A percentile compares a stretch with the other conserved stretches of the same genome.
Conservation (phyloP, 2,329 filamentous ascomycete species). For the Coccinonectria pachysandricola region DNA sequence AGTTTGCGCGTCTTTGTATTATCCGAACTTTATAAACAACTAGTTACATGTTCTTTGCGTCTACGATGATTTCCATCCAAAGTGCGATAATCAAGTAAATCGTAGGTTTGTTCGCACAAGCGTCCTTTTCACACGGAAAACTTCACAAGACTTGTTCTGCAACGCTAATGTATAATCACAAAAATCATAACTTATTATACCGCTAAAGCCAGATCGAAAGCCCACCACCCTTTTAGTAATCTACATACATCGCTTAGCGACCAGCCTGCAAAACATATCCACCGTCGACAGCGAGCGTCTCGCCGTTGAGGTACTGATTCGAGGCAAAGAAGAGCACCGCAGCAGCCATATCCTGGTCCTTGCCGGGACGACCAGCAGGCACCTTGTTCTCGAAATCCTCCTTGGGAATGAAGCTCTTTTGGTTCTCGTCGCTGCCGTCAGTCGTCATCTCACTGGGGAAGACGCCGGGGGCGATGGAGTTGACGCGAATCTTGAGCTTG, state of each 20-base stretch:
- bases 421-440: slow-evolving; percentile 31
- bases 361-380: slow-evolving; percentile 57
- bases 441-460: slow-evolving; percentile 65
- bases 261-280: slow-evolving; percentile 32
- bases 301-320: slow-evolving; percentile 35
- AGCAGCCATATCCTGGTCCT: slow-evolving; percentile 59
- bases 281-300: slow-evolving; percentile 34
- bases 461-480: slow-evolving; percentile 64
- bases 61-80: no score
- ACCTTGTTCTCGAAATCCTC: slow-evolving; percentile 50
- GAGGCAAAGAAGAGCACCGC: slow-evolving; percentile 46
- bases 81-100: no score
- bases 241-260: slow-evolving; percentile 10
- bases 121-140: no score
- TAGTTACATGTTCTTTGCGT: no score
- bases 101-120: no score
- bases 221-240: not conserved
- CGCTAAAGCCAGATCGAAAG: no score
- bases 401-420: slow-evolving; percentile 49
- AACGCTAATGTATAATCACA: no score
- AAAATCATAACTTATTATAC: no score
- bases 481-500: slow-evolving; percentile 54
- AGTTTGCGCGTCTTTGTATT: no score
- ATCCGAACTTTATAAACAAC: no score
- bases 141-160: no score